Evolutionary conservation across 345 rosid species (phyloP), one percentile per base, ranked within the genome.

Genomic region (Ceriops zippeliana): DNA sequence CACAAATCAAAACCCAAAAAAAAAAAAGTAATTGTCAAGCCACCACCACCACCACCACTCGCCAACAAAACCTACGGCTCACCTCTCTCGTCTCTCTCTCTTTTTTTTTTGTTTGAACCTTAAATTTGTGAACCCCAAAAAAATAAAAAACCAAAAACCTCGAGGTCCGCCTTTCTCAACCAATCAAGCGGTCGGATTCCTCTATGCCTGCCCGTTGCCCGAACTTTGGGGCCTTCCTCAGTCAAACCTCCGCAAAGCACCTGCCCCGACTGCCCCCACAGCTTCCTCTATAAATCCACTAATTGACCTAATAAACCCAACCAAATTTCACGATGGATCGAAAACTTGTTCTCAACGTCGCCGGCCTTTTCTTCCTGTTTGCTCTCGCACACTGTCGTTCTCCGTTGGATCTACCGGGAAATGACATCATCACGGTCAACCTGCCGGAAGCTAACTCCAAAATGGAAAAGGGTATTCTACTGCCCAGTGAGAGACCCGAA

Each of bases 401-500:
- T 27, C 27, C 71, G 31, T 24, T 51, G 32, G 83, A 63, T 80
- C 70, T 3, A 28, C 68, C 58, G 20, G 73, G 16, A 35, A 26
- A 57, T 27, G 72, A 53, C 21, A 54, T 64, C 61, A 1, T 15
- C 38, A 5, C 16, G 2, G 0, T 21, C 5, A 35, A 49, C 17
- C 57, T 52, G n/a, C 20, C 63, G 6, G 76, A 72, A 35, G 66
- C 74, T 5, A 47, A 52, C 0, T 53, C 51, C 28, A 66, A 66
- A 61, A 10, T 67, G 5, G 30, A 51, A 11, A 6, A 62, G 7
- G 24, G 61, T 47, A 77, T 81, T 72, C 62, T 72, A 65, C 79
- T 87, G 34, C 89, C 91, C 5, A 69, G 78, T 69, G 75, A 80
- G 62, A 75, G 61, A 46, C 26, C 66, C 58, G 51, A 35, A 22